Evolutionary conservation across 192 early-diverging fungal genomes (phyloP), one percentile per base, ranked within the genome.

Genomic region (Linnemannia schmuckeri): DNA sequence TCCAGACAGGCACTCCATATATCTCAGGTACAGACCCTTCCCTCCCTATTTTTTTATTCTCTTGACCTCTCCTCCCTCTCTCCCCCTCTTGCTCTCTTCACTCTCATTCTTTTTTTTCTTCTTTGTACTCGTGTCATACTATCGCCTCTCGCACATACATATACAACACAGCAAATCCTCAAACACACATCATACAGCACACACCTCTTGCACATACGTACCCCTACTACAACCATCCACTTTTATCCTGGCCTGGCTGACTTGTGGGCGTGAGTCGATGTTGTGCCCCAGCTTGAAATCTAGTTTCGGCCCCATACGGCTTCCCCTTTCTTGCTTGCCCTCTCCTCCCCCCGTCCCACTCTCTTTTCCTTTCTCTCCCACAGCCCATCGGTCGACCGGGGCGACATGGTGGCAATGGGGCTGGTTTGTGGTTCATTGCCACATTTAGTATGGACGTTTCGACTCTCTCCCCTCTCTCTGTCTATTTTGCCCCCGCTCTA

Each of bases 401-500:
- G 27, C 30, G n/a, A 66, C 61, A 66, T 66, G 61, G 61, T 66
- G 61, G 61, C 61, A 33, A 44, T 54, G n/a, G 30, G 47, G 41
- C 42, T 52, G 47, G 37, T 10, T 52, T 44, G 46, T 27, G 37
- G 70, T 38, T 72, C 70, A 72, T 42, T 72, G 70, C 70, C 70
- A 72, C 70, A 72, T 72, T 38, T 72, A 66, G 61, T 66, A 33
- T 66, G 61, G 61, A 66, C 61, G 61, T 66, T 61, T 66, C 30
- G 61, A 66, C 61, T 66, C 13, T 30, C 52, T 27, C 2, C 57
- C 27, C 61, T 57, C 61, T 41, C 37, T 72, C 66, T 7, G 70
- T 24, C 69, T 72, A 72, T 72, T 72, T 72, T 40, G 37, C 40
- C 70, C 70, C 70, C 70, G 41, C 70, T 72, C 70, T 72, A 72